phyloP scores from a whole-genome alignment of 495 filamentous ascomycete genomes.

The Aspergillus funiculosus region DNA sequence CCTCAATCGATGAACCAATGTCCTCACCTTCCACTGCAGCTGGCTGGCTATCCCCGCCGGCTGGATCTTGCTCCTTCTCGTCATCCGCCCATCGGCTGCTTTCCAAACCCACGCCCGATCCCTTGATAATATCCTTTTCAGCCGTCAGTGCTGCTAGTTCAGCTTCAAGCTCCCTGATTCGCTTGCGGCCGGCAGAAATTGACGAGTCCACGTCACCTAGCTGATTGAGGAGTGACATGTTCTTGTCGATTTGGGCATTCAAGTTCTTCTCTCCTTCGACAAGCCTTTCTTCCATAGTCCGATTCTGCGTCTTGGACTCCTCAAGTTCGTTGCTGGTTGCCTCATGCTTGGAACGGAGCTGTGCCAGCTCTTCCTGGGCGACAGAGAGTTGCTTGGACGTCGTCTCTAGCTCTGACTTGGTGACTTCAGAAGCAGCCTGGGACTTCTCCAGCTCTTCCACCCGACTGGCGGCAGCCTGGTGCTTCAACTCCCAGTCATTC shows the following conservation, averaged over 20 bases:
- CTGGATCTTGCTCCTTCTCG: conserved; percentile 16
- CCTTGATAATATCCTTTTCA: conserved; percentile 23
- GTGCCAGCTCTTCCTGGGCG: conserved; percentile 31
- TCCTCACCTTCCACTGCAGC: conserved; percentile 48
- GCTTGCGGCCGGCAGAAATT: conserved; percentile 36
- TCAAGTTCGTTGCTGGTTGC: conserved; percentile 29
- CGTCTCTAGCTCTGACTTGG: conserved; percentile 33
- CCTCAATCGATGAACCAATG: conserved; percentile 50
- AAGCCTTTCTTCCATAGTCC: conserved; percentile 34
- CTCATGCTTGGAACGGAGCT: conserved; percentile 32
- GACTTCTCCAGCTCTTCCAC: conserved; percentile 35
- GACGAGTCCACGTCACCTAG: conserved; percentile 39
- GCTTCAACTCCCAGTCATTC: conserved; percentile 30
- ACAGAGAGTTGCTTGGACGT: conserved; percentile 31
- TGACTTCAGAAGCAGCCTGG: conserved; percentile 24
- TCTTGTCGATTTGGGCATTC: conserved; percentile 45
- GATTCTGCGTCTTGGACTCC: conserved; percentile 26
- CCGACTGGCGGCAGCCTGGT: conserved; percentile 24
- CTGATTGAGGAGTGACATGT: conserved; percentile 44
- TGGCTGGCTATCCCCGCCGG: conserved; percentile 32
- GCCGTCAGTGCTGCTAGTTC: conserved; percentile 39
- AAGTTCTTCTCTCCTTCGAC: conserved; percentile 34
- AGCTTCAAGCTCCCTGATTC: conserved; percentile 43
- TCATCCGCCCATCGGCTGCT: conserved; percentile 42
- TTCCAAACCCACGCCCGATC: conserved; percentile 26